A percentile compares a stretch with the other conserved stretches of the same genome.
Evolutionary conservation across 495 filamentous ascomycete genomes (phyloP).

Genomic region (Lophiotrema nucula): DNA sequence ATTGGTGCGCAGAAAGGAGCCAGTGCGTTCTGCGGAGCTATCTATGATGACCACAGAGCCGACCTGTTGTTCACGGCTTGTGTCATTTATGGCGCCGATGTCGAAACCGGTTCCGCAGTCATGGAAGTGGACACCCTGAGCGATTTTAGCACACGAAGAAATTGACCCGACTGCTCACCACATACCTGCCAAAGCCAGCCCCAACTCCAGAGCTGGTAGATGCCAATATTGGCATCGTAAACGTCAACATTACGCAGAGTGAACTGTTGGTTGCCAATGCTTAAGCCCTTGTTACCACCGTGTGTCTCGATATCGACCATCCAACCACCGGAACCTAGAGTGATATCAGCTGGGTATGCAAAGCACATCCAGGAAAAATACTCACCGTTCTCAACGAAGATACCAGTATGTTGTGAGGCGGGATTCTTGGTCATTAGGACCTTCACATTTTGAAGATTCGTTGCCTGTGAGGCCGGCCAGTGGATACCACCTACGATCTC

Average conservation of each 20-base stretch:
- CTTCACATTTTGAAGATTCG: slow-evolving; percentile 44
- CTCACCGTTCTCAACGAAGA: slow-evolving; percentile 49
- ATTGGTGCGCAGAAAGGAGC: slow-evolving; percentile 21
- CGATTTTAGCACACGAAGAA: too few relatives aligned
- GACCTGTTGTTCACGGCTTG: slow-evolving; percentile 60
- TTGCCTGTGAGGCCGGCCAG: slow-evolving; percentile 49
- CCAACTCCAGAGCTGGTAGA: slow-evolving; percentile 66
- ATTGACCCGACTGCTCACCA: too few relatives aligned
- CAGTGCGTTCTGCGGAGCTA: slow-evolving; percentile 63
- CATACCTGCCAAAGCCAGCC: slow-evolving; percentile 95
- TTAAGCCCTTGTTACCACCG: slow-evolving; percentile 79
- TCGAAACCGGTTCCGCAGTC: slow-evolving; percentile 87
- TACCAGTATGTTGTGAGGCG: slow-evolving; percentile 38
- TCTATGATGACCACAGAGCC: slow-evolving; percentile 82
- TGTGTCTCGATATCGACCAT: slow-evolving; percentile 86
- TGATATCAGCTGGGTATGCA: neutral
- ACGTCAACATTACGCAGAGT: slow-evolving; percentile 88
- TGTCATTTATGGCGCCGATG: slow-evolving; percentile 37
- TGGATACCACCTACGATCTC: slow-evolving; percentile 38
- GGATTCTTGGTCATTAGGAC: slow-evolving; percentile 39
- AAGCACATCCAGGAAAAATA: neutral
- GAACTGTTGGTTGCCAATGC: slow-evolving; percentile 93
- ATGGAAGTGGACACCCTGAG: slow-evolving; percentile 76
- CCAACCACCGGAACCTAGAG: slow-evolving; percentile 66
- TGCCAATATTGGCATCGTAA: slow-evolving; percentile 84